These are phyloP conservation scores for Gnetum montanum DNA, from an alignment of 75 land plant genomes.

Conservation along the genomic window DNA sequence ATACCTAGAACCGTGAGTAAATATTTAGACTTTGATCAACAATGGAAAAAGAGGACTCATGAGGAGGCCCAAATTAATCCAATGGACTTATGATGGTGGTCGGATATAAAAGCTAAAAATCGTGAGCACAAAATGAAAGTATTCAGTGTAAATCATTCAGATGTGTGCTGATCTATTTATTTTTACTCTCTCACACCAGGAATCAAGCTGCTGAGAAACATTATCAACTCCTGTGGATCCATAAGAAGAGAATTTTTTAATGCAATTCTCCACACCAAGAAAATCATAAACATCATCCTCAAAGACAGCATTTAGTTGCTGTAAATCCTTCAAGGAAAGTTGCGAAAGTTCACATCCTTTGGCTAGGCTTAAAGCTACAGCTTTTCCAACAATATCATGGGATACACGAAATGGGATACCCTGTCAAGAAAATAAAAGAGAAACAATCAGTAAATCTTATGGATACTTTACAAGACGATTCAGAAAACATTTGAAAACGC, in stretches of 20 bases:
- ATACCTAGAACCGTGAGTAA: no score
- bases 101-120: no score
- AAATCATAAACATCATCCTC: conserved; percentile 80
- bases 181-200: conserved; percentile 58
- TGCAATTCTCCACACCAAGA: conserved; percentile 77
- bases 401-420: conserved; percentile 89
- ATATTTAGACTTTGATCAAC: no score
- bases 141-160: no score
- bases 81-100: no score
- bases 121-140: no score
- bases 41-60: no score
- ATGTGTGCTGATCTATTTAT: conserved; percentile 12
- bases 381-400: conserved; percentile 91
- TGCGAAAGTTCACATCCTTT: conserved; percentile 56
- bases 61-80: no score
- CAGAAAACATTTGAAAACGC: no score
- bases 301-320: conserved; percentile 46
- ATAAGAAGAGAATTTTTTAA: conserved; percentile 74
- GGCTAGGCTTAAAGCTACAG: conserved; percentile 70
- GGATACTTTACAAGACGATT: no score
- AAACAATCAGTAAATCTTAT: background rate
- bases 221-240: conserved; percentile 82
- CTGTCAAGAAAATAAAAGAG: conserved; percentile 26
- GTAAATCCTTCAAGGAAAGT: conserved; percentile 54
- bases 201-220: conserved; percentile 54